Conservation (phyloP, 306 rosid species). For the Chamaecrista fasciculata region DNA sequence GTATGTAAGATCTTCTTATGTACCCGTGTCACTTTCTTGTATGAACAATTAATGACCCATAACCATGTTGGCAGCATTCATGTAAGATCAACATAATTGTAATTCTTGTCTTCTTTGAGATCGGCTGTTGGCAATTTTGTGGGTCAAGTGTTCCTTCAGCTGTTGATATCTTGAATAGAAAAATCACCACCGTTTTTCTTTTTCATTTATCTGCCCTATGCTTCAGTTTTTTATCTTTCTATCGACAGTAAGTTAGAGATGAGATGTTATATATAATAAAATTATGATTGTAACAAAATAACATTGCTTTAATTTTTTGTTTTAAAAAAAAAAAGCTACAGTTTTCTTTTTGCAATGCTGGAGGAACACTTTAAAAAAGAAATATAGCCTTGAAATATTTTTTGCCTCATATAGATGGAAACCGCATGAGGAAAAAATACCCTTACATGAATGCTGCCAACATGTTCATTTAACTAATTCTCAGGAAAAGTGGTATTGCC, state of each 20-base stretch:
- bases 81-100: not conserved
- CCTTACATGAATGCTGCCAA: slow-evolving; percentile 6
- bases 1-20: slow-evolving; percentile 35
- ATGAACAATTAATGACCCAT: no score
- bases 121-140: not conserved
- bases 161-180: not conserved
- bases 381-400: not conserved
- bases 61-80: no score
- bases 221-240: slow-evolving; percentile 1
- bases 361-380: not conserved
- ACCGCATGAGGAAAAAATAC: not conserved
- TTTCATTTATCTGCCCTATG: not conserved
- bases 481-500: slow-evolving; percentile 2
- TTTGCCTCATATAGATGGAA: slow-evolving; percentile 10
- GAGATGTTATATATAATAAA: not conserved
- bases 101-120: not conserved
- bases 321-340: not conserved
- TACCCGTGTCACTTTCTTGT: not conserved
- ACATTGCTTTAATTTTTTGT: not conserved
- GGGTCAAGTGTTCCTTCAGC: slow-evolving; percentile 1
- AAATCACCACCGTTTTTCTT: not conserved
- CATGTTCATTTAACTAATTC: not conserved
- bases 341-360: not conserved
- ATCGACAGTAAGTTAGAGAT: not conserved
- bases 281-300: not conserved